Percentiles rank a stretch among this genome's conserved stretches.
Conservation (phyloP, 164 flowering plant genomes). For the Piper betle region DNA sequence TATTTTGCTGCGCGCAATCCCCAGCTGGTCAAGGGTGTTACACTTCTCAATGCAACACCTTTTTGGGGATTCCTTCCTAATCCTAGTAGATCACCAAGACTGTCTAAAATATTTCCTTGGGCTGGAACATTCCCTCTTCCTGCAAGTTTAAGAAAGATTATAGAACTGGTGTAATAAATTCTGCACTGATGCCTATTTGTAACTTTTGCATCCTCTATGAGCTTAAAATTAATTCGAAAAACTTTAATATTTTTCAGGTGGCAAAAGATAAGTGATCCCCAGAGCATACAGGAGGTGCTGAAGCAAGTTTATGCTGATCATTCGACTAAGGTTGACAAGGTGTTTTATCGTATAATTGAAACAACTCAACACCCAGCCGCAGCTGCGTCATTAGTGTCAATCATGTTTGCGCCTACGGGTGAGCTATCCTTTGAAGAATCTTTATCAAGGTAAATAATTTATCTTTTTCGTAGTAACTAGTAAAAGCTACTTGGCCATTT, state of each 20-base stretch:
- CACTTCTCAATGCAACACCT: slow-evolving; percentile 92
- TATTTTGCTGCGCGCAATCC: slow-evolving; percentile 85
- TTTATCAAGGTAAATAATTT: slow-evolving; percentile 33
- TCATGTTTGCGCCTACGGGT: slow-evolving; percentile 86
- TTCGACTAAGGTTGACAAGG: slow-evolving; percentile 68
- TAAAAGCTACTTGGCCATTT: not conserved
- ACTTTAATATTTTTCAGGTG: slow-evolving; percentile 30
- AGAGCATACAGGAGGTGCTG: slow-evolving; percentile 59
- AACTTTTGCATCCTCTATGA: not conserved
- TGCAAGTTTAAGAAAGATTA: slow-evolving; percentile 45
- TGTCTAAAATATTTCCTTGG: slow-evolving; percentile 75
- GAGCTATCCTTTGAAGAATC: slow-evolving; percentile 69
- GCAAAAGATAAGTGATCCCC: slow-evolving; percentile 87
- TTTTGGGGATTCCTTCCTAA: slow-evolving; percentile 97
- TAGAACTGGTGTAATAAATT: slow-evolving; percentile 48
- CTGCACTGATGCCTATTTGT: not conserved
- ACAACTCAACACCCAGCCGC: slow-evolving; percentile 90
- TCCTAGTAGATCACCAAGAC: slow-evolving; percentile 58
- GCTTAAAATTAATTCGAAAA: not conserved
- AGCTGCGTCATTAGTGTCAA: slow-evolving; percentile 92
- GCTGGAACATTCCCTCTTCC: slow-evolving; percentile 94
- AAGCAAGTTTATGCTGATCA: slow-evolving; percentile 91
- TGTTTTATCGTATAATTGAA: slow-evolving; percentile 63
- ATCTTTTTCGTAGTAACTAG: not conserved
- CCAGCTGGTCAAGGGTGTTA: slow-evolving; percentile 75